Percentiles rank a stretch among this genome's conserved stretches.
Conservation (phyloP, 2,329 filamentous ascomycete species). For the Orbilia ellipsospora region DNA sequence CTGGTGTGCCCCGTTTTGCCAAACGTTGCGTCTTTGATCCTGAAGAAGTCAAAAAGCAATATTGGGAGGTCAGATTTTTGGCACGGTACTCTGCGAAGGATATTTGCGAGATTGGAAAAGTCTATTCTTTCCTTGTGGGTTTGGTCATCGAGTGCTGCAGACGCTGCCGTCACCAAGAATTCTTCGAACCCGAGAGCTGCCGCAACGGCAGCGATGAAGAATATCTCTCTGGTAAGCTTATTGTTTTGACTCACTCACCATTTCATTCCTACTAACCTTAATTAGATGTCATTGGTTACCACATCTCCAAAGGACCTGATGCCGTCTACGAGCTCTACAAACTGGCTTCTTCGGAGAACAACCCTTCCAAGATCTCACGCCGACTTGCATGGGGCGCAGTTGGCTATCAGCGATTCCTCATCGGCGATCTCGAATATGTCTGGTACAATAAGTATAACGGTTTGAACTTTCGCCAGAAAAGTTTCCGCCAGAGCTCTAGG, state of each 20-base stretch:
- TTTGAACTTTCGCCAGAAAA: slow-evolving; percentile 50
- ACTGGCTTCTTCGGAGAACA: slow-evolving; percentile 32
- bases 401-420: slow-evolving; percentile 54
- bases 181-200: slow-evolving; percentile 50
- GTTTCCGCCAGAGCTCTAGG: slow-evolving; percentile 44
- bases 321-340: slow-evolving; percentile 48
- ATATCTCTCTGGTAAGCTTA: slow-evolving; percentile 50
- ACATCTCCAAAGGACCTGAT: slow-evolving; percentile 51
- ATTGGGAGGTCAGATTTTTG: slow-evolving; percentile 53
- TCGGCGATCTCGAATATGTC: slow-evolving; percentile 55
- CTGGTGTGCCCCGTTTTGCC: slow-evolving; percentile 44
- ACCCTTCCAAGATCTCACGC: slow-evolving; percentile 43
- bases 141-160: slow-evolving; percentile 50
- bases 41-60: slow-evolving; percentile 51
- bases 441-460: slow-evolving; percentile 52
- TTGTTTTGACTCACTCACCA: too few species aligned
- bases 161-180: slow-evolving; percentile 50
- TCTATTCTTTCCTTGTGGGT: slow-evolving; percentile 52
- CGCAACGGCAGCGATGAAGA: slow-evolving; percentile 52
- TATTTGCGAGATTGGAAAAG: slow-evolving; percentile 53
- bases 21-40: slow-evolving; percentile 51
- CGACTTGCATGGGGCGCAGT: slow-evolving; percentile 53
- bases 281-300: slow-evolving; percentile 53
- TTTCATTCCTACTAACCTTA: not conserved
- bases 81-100: slow-evolving; percentile 48